Percentiles rank a stretch among this genome's conserved stretches.
phyloP scores from a whole-genome alignment of 2,329 filamentous ascomycete genomes.

The Mollisia scopiformis region DNA sequence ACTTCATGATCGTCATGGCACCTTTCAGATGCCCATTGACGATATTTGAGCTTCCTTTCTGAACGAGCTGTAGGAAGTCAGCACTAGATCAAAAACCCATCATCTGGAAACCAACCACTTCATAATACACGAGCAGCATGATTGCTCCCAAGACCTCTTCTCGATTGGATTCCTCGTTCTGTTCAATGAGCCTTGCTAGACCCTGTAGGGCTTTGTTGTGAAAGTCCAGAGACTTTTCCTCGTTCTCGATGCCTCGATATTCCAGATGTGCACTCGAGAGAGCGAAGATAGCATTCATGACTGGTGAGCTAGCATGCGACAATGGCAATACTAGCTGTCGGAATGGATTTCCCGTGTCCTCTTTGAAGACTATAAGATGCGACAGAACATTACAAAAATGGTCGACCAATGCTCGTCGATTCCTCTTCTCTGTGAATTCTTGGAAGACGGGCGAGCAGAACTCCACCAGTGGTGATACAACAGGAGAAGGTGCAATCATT shows the following conservation, averaged over 20 bases:
- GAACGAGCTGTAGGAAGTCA: constrained; percentile 53
- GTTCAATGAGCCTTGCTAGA: constrained; percentile 58
- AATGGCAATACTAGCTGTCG: constrained; percentile 65
- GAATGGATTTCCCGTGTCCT: constrained; percentile 65
- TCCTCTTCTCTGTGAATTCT: constrained; percentile 58
- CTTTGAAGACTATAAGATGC: constrained; percentile 66
- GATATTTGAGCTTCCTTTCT: constrained; percentile 60
- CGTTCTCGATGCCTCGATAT: constrained; percentile 56
- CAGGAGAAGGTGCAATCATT: constrained; percentile 33
- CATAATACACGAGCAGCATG: constrained; percentile 65
- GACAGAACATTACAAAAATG: constrained; percentile 68
- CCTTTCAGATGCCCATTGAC: constrained; percentile 64
- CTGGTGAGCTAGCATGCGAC: constrained; percentile 54
- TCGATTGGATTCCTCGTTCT: constrained; percentile 50
- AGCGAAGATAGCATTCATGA: constrained; percentile 85
- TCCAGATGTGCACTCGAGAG: constrained; percentile 84
- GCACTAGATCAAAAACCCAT: neutral
- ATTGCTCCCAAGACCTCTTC: constrained; percentile 64
- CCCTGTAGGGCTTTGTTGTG: constrained; percentile 63
- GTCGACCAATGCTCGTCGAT: constrained; percentile 59
- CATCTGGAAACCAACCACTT: constrained; percentile 54
- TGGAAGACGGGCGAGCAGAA: constrained; percentile 56
- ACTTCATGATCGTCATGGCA: constrained; percentile 62
- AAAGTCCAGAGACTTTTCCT: constrained; percentile 60
- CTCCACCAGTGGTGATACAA: constrained; percentile 44